These are phyloP conservation scores for Davidsoniella australis DNA, from an alignment of 2,329 filamentous ascomycete species.

Conservation along the genomic window DNA sequence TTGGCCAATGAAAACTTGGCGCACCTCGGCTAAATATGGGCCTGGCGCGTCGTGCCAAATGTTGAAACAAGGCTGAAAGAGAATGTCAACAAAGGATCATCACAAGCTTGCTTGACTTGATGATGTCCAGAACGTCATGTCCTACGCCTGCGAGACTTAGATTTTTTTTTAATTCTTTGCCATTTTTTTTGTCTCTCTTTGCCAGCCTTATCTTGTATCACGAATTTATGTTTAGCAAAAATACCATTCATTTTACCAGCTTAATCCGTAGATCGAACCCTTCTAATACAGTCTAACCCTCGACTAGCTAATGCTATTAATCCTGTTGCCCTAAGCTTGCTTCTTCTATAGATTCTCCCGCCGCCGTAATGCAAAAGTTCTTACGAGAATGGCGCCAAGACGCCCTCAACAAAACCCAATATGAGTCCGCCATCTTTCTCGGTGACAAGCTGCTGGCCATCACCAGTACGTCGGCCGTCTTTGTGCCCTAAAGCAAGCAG, in stretches of 20 bases:
- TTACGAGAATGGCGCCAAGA: constrained; percentile 90
- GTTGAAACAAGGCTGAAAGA: constrained; percentile 8
- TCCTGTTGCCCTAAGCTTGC: background rate
- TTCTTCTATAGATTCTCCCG: background rate
- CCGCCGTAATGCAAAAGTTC: constrained; percentile 66
- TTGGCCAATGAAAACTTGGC: constrained; percentile 7
- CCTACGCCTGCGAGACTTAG: too few relatives aligned
- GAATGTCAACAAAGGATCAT: constrained; percentile 2
- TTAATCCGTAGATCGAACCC: too few relatives aligned
- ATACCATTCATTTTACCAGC: background rate
- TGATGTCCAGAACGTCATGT: too few relatives aligned
- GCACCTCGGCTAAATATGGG: constrained; percentile 4
- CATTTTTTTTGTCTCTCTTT: too few relatives aligned
- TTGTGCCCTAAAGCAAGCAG: background rate
- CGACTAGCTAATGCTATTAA: background rate
- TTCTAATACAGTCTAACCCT: too few relatives aligned
- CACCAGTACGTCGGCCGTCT: constrained; percentile 50
- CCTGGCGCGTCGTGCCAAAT: background rate
- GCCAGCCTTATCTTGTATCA: too few relatives aligned
- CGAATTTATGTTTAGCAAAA: background rate
- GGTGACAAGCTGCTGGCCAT: constrained; percentile 92
- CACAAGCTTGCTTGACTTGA: background rate
- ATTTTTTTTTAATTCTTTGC: too few relatives aligned
- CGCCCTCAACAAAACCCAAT: constrained; percentile 87
- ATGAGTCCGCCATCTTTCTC: constrained; percentile 91